Percentiles rank a stretch among this genome's conserved stretches.
Evolutionary conservation across 2,329 filamentous ascomycete species (phyloP).

Genomic region (Aspergillus caelatus): DNA sequence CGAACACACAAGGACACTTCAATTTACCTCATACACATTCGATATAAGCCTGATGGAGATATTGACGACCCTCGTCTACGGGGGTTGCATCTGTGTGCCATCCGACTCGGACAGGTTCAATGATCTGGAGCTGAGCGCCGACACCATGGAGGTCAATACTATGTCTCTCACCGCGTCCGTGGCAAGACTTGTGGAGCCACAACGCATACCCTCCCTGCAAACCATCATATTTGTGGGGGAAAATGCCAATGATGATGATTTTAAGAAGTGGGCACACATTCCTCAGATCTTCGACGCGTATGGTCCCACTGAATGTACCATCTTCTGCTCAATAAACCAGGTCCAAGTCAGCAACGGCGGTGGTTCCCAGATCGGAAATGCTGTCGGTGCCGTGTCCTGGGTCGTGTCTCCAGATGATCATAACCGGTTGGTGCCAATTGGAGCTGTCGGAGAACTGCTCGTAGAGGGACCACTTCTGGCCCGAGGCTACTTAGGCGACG

Average conservation of each 20-base stretch:
- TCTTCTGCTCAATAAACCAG: not conserved
- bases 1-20: conserved; percentile 39
- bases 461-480: conserved; percentile 34
- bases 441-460: conserved; percentile 22
- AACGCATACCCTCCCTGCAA: conserved; percentile 23
- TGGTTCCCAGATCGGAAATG: conserved; percentile 16
- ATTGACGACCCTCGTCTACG: conserved; percentile 36
- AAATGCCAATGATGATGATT: conserved; percentile 27
- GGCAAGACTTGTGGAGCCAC: conserved; percentile 42
- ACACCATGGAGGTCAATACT: conserved; percentile 44
- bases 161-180: conserved; percentile 57
- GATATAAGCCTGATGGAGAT: conserved; percentile 46
- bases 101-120: conserved; percentile 46
- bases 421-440: conserved; percentile 16
- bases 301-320: conserved; percentile 25
- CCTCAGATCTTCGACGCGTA: conserved; percentile 24
- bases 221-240: conserved; percentile 39
- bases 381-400: conserved; percentile 22
- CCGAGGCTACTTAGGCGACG: conserved; percentile 10
- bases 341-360: not conserved
- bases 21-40: conserved; percentile 50
- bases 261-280: conserved; percentile 34
- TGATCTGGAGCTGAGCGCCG: conserved; percentile 30
- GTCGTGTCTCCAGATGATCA: conserved; percentile 32
- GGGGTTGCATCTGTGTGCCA: conserved; percentile 27